Evolutionary conservation across 345 rosid genomes (phyloP).

Genomic region (Anacardium occidentale): DNA sequence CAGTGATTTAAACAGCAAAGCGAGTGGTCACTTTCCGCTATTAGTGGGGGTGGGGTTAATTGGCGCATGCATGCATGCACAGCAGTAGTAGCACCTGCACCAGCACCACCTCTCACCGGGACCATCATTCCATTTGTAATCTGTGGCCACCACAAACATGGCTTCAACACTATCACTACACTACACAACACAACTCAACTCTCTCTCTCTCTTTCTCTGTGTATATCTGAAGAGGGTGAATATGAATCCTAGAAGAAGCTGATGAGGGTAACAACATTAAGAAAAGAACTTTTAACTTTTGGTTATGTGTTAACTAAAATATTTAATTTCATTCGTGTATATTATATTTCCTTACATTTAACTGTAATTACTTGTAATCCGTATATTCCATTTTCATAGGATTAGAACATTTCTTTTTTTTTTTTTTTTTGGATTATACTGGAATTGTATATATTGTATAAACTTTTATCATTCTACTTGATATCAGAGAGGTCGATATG

Average conservation of each 20-base stretch:
- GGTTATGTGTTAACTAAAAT: too few relatives aligned
- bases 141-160: constrained; percentile 30
- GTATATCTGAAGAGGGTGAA: too few relatives aligned
- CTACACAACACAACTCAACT: not conserved
- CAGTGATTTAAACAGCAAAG: constrained; percentile 9
- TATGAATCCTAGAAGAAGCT: constrained; percentile 9
- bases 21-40: constrained; percentile 51
- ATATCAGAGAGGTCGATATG: too few relatives aligned
- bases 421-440: too few relatives aligned
- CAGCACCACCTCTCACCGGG: constrained; percentile 23
- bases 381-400: too few relatives aligned
- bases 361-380: too few relatives aligned
- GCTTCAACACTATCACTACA: too few relatives aligned
- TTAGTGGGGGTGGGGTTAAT: constrained; percentile 33
- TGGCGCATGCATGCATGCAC: constrained; percentile 4
- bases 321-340: too few relatives aligned
- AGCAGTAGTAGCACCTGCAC: not conserved
- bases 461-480: too few relatives aligned
- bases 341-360: too few relatives aligned
- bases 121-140: constrained; percentile 29
- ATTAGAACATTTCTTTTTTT: too few relatives aligned
- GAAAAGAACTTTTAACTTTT: not conserved
- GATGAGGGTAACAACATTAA: constrained; percentile 1
- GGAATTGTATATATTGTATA: too few relatives aligned
- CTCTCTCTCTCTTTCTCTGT: not conserved